phyloP scores from a whole-genome alignment of 352 stramenopile genomes.

The Pythium phragmitis region DNA sequence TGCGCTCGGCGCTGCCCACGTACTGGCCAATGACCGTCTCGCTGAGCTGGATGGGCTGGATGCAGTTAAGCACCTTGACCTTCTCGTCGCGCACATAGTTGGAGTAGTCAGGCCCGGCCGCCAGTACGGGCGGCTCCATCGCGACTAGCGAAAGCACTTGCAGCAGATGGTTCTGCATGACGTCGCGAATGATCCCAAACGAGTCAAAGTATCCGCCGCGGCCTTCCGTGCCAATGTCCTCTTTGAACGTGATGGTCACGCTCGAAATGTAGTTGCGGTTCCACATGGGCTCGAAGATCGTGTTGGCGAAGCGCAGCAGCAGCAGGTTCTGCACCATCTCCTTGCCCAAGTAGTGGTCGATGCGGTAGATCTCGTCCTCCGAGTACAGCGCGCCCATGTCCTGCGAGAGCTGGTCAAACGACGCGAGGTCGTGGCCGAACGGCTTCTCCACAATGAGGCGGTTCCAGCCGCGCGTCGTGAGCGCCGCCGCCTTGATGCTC shows the following conservation, averaged over 20 bases:
- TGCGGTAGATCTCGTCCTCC: conserved; percentile 94
- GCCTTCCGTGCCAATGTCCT: conserved; percentile 96
- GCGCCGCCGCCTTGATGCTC: conserved; percentile 90
- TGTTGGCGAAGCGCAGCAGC: conserved; percentile 96
- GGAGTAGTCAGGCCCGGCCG: conserved; percentile 84
- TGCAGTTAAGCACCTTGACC: conserved; percentile 96
- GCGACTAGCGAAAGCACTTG: conserved; percentile 97
- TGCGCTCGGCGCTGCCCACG: conserved; percentile 66
- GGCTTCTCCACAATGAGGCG: conserved; percentile 98
- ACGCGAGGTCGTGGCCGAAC: conserved; percentile 95
- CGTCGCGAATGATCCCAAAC: conserved; percentile 98
- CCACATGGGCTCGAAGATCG: conserved; percentile 97
- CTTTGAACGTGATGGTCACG: conserved; percentile 97
- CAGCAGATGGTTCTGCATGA: conserved; percentile 99
- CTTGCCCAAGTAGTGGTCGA: conserved; percentile 97
- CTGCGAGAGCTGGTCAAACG: conserved; percentile 89
- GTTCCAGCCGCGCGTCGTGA: conserved; percentile 92
- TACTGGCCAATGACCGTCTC: conserved; percentile 99
- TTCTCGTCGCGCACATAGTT: conserved; percentile 97
- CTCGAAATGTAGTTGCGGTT: conserved; percentile 95
- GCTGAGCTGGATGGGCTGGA: conserved; percentile 91
- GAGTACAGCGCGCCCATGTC: conserved; percentile 83
- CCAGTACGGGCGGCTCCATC: conserved; percentile 93
- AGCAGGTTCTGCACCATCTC: conserved; percentile 99
- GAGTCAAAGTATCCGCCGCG: conserved; percentile 97